Base-by-base conservation (phyloP, 768 basidiomycete genomes). In the Cyclocybe cylindracea region DNA sequence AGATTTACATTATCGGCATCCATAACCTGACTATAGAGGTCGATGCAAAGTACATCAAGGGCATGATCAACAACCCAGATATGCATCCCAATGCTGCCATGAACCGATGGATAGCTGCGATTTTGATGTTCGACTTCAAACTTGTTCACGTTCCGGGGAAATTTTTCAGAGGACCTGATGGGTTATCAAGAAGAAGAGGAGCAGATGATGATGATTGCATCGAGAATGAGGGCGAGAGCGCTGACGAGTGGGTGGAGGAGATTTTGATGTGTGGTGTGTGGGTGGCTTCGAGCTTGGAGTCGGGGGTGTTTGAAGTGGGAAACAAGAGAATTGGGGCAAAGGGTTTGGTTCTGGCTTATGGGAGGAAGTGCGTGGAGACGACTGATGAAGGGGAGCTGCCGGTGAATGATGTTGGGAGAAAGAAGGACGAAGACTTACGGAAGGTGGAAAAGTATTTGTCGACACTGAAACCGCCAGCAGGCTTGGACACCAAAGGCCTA, bases 51-150 rank as follows among this genome's bases (percentile, higher is more conserved):
- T 76, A 70, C 33, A 62, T 71, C 36, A 63, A 64, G 39, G 66
- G 67, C 6, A 71, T 71, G 69, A 29, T 67, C 18, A 66, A 64
- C 16, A 59, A 68, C 36, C 70, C 64, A 0, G 68, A 70, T 46
- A 50, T 68, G 0, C 62, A 68, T 16, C 70, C 68, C 0, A 70
- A 67, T 36, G 58, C 63, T 0, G 39, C 66, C 1, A 61, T 70
- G 3, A 67, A 69, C 52, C 46, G 63, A 4, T 69, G 68, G 69
- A 66, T 68, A 32, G 54, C 55, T 1, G 60, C 46, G 2, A 65
- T 70, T 31, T 52, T 66, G 1, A 32, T 64, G 14, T 70, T 70
- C 46, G 24, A 58, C 16, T 68, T 70, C 51, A 44, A 43, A 13
- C 53, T 71, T 1, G 34, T 49, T 0, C 68, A 69, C 36, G 61